Evolutionary conservation across 345 rosid species (phyloP).

Genomic region (Populus deltoides): DNA sequence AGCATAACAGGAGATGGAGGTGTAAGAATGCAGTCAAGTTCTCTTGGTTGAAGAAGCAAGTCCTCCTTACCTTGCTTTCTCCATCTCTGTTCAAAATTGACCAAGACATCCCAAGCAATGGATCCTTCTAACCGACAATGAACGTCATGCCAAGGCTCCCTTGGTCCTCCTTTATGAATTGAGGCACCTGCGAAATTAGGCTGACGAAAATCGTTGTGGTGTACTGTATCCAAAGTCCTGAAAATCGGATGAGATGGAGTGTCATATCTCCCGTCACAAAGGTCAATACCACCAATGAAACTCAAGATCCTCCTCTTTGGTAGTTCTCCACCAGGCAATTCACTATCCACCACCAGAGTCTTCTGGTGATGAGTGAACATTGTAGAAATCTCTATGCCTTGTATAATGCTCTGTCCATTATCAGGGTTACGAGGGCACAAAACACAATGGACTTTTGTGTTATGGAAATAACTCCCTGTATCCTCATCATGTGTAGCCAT

Average conservation of each 20-base stretch:
- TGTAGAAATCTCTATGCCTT: constrained; percentile 41
- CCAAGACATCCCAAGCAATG: constrained; percentile 44
- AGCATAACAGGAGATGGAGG: constrained; percentile 25
- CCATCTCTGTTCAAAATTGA: constrained; percentile 56
- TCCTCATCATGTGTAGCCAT: constrained; percentile 65
- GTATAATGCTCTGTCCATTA: constrained; percentile 31
- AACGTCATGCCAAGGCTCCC: constrained; percentile 56
- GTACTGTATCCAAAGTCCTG: constrained; percentile 32
- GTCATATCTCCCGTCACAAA: constrained; percentile 59
- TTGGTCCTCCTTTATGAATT: constrained; percentile 42
- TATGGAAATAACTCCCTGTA: constrained; percentile 38
- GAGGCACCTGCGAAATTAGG: constrained; percentile 37
- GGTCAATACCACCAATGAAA: constrained; percentile 61
- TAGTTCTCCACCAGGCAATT: constrained; percentile 10
- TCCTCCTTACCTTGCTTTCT: constrained; percentile 40
- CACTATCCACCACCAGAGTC: constrained; percentile 43
- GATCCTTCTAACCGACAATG: constrained; percentile 50
- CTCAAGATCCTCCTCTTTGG: constrained; percentile 42
- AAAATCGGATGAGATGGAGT: constrained; percentile 43
- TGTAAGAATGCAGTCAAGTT: constrained; percentile 18
- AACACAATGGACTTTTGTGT: constrained; percentile 44
- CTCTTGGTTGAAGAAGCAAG: constrained; percentile 24
- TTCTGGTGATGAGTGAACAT: constrained; percentile 64
- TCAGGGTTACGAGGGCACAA: constrained; percentile 56
- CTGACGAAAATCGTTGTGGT: constrained; percentile 42